phyloP scores from a whole-genome alignment of 148 eudicot species.

The Agrostemma githago region DNA sequence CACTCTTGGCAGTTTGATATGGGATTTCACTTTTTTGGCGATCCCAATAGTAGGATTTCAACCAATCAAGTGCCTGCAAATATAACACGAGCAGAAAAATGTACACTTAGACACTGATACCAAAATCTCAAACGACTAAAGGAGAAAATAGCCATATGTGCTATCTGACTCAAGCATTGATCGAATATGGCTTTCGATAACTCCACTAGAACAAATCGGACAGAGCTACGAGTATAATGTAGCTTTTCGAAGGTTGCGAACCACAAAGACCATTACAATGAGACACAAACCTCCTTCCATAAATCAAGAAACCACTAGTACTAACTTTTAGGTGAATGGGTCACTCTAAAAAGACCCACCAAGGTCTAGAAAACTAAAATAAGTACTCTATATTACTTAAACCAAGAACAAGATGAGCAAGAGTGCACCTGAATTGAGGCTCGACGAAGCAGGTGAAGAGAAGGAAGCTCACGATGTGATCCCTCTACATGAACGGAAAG shows the following conservation, averaged over 20 bases:
- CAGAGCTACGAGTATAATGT: constrained; percentile 4
- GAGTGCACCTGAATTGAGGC: constrained; percentile 61
- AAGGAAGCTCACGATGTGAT: constrained; percentile 92
- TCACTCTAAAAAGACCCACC: background rate
- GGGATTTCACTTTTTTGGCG: constrained; percentile 66
- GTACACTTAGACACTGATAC: background rate
- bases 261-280: background rate
- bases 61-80: constrained; percentile 82
- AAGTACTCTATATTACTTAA: background rate
- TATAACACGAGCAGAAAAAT: constrained; percentile 1
- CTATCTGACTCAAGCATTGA: background rate
- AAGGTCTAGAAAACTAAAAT: background rate
- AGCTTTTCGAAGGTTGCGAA: background rate
- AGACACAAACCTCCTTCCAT: constrained; percentile 4
- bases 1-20: constrained; percentile 32
- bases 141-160: background rate
- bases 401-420: background rate
- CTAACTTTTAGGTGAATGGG: background rate
- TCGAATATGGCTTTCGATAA: background rate
- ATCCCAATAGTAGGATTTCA: constrained; percentile 82
- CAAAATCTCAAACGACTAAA: constrained; percentile 2
- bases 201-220: background rate
- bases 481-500: constrained; percentile 51
- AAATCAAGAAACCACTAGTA: constrained; percentile 1
- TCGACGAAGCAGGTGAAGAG: constrained; percentile 67